Base-by-base conservation (phyloP, 2,329 filamentous ascomycete species). In the Graphilbum sp. region DNA sequence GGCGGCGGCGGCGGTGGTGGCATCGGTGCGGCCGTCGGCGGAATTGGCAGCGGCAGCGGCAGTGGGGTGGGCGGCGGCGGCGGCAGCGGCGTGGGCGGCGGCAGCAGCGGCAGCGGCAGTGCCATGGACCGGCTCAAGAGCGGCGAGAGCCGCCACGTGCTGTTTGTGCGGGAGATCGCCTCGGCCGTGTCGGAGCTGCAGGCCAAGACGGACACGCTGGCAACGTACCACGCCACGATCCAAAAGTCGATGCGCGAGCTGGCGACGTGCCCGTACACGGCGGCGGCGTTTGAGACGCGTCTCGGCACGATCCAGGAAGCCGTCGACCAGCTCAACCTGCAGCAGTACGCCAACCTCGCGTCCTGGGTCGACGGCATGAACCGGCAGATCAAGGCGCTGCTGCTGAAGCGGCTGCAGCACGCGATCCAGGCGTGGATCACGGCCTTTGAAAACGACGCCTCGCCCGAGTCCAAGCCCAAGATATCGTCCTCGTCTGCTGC, bases 161-260 rank as follows among this genome's bases (percentile, higher is more conserved):
- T 94, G 52, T 98, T 96, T 54, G 87, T 98, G 35, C 81, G 87
- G 24, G 86, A 95, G 49, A 93, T 98, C 50, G 87, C 86, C 29
- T 72, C 76, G 2, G 79, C 87, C 0, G 85, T 94, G 6, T 88
- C 86, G 1, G 69, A 90, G 15, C 68, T 99, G 2, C 90, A 98
- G 57, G 72, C 69, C 40, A 98, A 99, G 62, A 86, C 87, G 0
- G 69, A 76, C 11, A 80, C 81, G 1, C 64, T 98, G 36, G 68
- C 75, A 32, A 72, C 75, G 6, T 92, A 93, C 46, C 79, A 94
- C 51, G 66, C 78, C n/a, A 86, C 70, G 3, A 67, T 79, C 20
- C 83, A 93, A 50, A 86, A 85, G 52, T 80, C 86, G 0, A 63
- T 95, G 43, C 68, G 75, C 25, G 87, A 96, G 49, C 67, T 99